phyloP scores from a whole-genome alignment of 2,329 filamentous ascomycete species.

The Venturia pyrina region DNA sequence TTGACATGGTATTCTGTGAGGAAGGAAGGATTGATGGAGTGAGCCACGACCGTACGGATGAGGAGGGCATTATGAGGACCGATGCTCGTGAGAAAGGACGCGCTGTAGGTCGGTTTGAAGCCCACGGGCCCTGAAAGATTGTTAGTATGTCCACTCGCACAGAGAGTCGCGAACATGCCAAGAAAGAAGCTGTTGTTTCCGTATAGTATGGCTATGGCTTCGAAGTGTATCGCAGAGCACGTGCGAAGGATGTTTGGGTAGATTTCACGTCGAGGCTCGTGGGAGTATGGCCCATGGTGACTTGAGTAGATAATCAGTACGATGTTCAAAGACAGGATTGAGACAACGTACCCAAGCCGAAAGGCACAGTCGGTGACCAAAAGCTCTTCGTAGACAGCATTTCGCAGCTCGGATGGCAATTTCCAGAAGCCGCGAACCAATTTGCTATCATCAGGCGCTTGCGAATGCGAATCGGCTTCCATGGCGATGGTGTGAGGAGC shows the following conservation, averaged over 20 bases:
- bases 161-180: background rate
- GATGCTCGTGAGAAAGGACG: conserved; percentile 12
- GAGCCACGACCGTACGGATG: conserved; percentile 12
- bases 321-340: background rate
- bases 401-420: conserved; percentile 11
- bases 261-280: conserved; percentile 8
- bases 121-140: conserved; percentile 1
- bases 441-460: background rate
- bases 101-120: conserved; percentile 11
- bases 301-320: background rate
- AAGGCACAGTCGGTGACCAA: conserved; percentile 11
- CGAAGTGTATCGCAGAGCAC: conserved; percentile 2
- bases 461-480: background rate
- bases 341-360: conserved; percentile 10
- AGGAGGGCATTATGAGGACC: conserved; percentile 11
- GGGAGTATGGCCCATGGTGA: conserved; percentile 12
- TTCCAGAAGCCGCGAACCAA: background rate
- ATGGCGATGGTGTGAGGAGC: background rate
- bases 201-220: conserved; percentile 11
- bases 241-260: conserved; percentile 10
- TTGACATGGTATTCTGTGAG: conserved; percentile 9
- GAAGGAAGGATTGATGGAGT: conserved; percentile 10
- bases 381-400: conserved; percentile 9
- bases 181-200: conserved; percentile 13
- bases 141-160: background rate